phyloP scores from a whole-genome alignment of 1,284 basidiomycete species.

The Phylloporus sp. region DNA sequence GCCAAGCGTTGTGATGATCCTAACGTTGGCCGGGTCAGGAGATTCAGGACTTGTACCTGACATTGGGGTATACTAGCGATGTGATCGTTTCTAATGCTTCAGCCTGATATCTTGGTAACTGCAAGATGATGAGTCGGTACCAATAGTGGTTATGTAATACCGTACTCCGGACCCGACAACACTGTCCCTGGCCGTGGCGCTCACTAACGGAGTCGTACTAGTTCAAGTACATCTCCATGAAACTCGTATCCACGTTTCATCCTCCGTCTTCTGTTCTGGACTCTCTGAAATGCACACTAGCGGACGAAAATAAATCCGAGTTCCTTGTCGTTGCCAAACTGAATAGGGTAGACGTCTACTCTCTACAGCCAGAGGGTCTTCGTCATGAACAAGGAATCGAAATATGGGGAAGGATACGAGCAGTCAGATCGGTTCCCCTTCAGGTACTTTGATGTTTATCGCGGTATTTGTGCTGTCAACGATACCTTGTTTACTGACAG shows the following conservation, averaged over 20 bases:
- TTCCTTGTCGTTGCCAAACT: constrained; percentile 73
- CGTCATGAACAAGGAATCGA: constrained; percentile 62
- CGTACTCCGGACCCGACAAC: too few relatives aligned
- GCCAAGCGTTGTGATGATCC: constrained; percentile 83
- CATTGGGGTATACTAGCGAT: constrained; percentile 23
- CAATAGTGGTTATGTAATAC: not conserved
- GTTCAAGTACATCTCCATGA: constrained; percentile 52
- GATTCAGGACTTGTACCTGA: constrained; percentile 39
- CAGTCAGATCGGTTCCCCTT: constrained; percentile 61
- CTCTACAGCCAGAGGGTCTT: constrained; percentile 64
- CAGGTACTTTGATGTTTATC: constrained; percentile 48
- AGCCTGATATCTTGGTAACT: too few relatives aligned
- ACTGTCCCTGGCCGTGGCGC: too few relatives aligned
- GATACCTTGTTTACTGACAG: constrained; percentile 40
- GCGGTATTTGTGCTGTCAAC: constrained; percentile 9
- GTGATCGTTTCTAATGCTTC: not conserved
- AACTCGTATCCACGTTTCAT: constrained; percentile 74
- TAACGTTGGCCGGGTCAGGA: constrained; percentile 65
- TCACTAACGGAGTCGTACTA: too few relatives aligned
- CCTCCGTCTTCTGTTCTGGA: constrained; percentile 67
- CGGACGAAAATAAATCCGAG: constrained; percentile 55
- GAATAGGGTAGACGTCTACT: constrained; percentile 70
- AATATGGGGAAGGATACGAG: constrained; percentile 70
- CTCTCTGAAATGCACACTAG: constrained; percentile 68
- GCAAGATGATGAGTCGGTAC: too few relatives aligned